Conservation (phyloP, 768 basidiomycete species). For the Phlegmacium glaucopus region DNA sequence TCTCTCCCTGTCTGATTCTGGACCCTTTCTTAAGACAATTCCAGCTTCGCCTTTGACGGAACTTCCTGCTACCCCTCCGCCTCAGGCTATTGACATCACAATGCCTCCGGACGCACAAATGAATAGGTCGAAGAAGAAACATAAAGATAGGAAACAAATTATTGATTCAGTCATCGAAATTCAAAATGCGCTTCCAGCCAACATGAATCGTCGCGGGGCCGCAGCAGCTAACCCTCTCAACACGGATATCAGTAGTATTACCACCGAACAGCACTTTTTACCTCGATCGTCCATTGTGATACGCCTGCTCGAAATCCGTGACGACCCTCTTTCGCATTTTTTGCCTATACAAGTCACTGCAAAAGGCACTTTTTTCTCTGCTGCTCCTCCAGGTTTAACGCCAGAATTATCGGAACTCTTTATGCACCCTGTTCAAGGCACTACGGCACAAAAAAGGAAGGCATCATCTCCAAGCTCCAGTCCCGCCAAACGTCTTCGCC, state of each 20-base stretch:
- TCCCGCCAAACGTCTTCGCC: slow-evolving; percentile 59
- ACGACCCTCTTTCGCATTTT: slow-evolving; percentile 83
- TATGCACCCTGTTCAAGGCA: slow-evolving; percentile 64
- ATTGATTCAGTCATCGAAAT: slow-evolving; percentile 91
- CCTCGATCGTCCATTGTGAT: slow-evolving; percentile 83
- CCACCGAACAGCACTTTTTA: slow-evolving; percentile 80
- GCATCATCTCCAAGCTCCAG: slow-evolving; percentile 54
- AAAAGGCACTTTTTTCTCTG: slow-evolving; percentile 74
- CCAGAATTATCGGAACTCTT: slow-evolving; percentile 85
- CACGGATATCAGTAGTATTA: slow-evolving; percentile 62
- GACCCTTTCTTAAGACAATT: not conserved
- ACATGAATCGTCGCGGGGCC: slow-evolving; percentile 48
- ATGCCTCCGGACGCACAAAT: slow-evolving; percentile 32
- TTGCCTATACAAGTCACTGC: slow-evolving; percentile 75
- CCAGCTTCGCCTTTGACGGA: slow-evolving; percentile 79
- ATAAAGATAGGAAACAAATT: slow-evolving; percentile 80
- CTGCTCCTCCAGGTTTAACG: slow-evolving; percentile 80
- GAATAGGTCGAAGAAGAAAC: slow-evolving; percentile 33
- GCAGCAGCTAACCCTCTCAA: slow-evolving; percentile 51
- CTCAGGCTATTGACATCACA: slow-evolving; percentile 49
- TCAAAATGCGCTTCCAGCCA: slow-evolving; percentile 54
- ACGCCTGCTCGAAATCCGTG: slow-evolving; percentile 81
- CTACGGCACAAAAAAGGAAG: slow-evolving; percentile 51
- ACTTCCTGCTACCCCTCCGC: slow-evolving; percentile 75
- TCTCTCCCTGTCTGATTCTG: slow-evolving; percentile 6